Evolutionary conservation across 1,139 yeast species (phyloP).

Genomic region (Candida sanyaensis): DNA sequence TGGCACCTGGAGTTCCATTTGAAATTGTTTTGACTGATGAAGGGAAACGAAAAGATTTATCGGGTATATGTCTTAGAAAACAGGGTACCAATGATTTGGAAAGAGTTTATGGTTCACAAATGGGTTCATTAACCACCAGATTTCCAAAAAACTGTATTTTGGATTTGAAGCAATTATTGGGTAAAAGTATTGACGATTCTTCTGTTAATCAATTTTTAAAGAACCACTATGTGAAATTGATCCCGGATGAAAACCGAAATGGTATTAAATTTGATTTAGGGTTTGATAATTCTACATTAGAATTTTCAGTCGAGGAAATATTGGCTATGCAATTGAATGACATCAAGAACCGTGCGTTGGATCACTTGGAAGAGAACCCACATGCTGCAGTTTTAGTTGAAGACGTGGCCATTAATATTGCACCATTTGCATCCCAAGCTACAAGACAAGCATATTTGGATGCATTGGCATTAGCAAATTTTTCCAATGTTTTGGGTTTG

Average conservation of each 20-base stretch:
- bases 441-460: conserved; percentile 75
- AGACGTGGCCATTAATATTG: conserved; percentile 77
- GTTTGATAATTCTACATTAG: conserved; percentile 41
- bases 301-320: conserved; percentile 66
- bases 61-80: conserved; percentile 70
- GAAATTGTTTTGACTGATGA: conserved; percentile 89
- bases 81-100: conserved; percentile 51
- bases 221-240: conserved; percentile 57
- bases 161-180: conserved; percentile 71
- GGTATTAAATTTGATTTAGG: conserved; percentile 60
- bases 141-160: conserved; percentile 72
- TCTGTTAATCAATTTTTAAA: conserved; percentile 45
- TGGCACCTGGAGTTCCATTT: conserved; percentile 89
- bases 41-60: conserved; percentile 84
- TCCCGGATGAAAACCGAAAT: conserved; percentile 38
- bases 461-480: conserved; percentile 70
- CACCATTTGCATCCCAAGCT: conserved; percentile 65
- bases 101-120: conserved; percentile 78
- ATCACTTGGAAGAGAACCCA: conserved; percentile 33
- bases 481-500: conserved; percentile 59
- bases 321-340: conserved; percentile 81
- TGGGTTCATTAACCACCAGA: conserved; percentile 68
- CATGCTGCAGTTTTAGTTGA: conserved; percentile 41
- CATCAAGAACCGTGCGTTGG: conserved; percentile 62
- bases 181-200: conserved; percentile 54